Evolutionary conservation across 306 rosid genomes (phyloP).

Genomic region (Casuarina equisetifolia): DNA sequence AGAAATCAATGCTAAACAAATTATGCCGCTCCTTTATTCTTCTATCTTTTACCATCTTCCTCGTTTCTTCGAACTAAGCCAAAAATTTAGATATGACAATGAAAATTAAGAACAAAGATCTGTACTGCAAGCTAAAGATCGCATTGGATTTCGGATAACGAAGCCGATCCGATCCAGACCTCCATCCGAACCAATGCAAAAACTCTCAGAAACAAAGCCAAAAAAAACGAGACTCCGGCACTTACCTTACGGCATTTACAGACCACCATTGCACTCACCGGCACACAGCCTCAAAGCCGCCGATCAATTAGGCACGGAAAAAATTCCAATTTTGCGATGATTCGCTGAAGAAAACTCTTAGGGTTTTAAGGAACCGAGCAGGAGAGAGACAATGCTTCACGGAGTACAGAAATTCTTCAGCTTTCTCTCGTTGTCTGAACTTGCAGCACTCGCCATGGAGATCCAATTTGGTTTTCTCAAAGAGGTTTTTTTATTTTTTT

Average conservation of each 20-base stretch:
- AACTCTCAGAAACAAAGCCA: not conserved
- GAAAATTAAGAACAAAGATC: slow-evolving; percentile 1
- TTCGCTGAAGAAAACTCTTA: not conserved
- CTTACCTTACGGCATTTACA: slow-evolving; percentile 99
- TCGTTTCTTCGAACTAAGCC: not conserved
- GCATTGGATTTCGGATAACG: slow-evolving; percentile 22
- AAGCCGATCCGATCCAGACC: slow-evolving; percentile 53
- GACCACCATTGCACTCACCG: slow-evolving; percentile 91
- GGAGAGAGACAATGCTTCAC: not conserved
- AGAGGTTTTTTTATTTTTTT: not conserved
- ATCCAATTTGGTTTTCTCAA: slow-evolving; percentile 43
- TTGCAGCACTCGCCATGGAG: slow-evolving; percentile 30
- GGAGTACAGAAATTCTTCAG: not conserved
- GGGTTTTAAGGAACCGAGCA: slow-evolving; percentile 17
- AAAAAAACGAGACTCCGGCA: slow-evolving; percentile 3
- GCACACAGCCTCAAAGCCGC: slow-evolving; percentile 21
- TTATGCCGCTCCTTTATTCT: not conserved
- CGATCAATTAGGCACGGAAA: not conserved
- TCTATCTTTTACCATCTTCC: no score
- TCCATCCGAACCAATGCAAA: slow-evolving; percentile 27
- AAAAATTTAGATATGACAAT: not conserved
- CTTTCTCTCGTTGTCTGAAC: not conserved
- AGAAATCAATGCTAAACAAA: not conserved
- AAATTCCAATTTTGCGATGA: not conserved
- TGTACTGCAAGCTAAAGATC: slow-evolving; percentile 38